A percentile compares a stretch with the other conserved stretches of the same genome.
Evolutionary conservation across 225 moss, liverwort and hornwort genomes (phyloP).

Genomic region (Rhytidiadelphus loreus): DNA sequence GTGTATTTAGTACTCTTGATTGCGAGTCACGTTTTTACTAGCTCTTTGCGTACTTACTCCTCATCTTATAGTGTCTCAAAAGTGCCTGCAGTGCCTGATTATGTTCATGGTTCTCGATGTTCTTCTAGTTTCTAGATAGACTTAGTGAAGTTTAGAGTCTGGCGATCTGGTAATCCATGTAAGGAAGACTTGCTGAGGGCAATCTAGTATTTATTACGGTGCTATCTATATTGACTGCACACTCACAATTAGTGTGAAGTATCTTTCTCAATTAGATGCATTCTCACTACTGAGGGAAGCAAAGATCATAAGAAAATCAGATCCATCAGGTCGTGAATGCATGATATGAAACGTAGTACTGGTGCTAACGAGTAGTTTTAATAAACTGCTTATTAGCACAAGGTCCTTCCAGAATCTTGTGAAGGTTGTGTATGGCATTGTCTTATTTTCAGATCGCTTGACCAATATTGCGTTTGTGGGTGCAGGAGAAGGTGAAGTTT

Average conservation of each 20-base stretch:
- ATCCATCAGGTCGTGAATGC: background rate
- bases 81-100: background rate
- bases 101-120: background rate
- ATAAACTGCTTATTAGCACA: background rate
- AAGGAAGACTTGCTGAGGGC: background rate
- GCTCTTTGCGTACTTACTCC: background rate
- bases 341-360: background rate
- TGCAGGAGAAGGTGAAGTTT: constrained; percentile 68
- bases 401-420: background rate
- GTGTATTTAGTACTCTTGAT: background rate
- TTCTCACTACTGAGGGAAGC: background rate
- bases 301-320: background rate
- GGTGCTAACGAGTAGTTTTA: background rate
- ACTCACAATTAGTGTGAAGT: background rate
- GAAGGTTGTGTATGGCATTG: background rate
- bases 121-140: background rate
- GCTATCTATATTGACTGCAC: background rate
- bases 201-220: background rate
- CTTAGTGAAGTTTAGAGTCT: background rate
- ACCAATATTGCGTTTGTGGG: background rate
- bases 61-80: background rate
- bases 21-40: background rate
- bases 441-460: background rate
- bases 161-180: background rate
- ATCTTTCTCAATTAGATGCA: background rate